Evolutionary conservation across 768 basidiomycete genomes (phyloP).

Genomic region (Harrya chromipes): DNA sequence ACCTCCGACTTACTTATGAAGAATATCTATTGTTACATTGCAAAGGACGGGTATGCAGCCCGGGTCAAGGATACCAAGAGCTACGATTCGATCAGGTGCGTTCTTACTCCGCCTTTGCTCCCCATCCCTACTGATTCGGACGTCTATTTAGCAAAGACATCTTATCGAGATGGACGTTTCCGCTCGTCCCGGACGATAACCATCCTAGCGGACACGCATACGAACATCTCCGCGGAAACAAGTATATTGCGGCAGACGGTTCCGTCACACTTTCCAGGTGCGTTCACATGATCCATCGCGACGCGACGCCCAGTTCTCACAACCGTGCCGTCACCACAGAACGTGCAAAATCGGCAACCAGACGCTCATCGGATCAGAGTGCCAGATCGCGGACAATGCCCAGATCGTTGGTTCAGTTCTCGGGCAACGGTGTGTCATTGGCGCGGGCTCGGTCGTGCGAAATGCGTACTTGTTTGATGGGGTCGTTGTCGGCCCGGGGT

Average conservation of each 20-base stretch:
- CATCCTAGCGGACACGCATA: constrained; percentile 80
- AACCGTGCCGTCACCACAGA: constrained; percentile 34
- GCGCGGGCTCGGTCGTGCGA: constrained; percentile 61
- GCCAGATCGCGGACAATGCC: constrained; percentile 63
- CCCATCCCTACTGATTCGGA: neutral
- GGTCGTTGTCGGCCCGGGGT: constrained; percentile 65
- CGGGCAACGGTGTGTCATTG: constrained; percentile 72
- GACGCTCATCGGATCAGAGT: constrained; percentile 80
- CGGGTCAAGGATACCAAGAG: constrained; percentile 91
- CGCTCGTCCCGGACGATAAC: constrained; percentile 92
- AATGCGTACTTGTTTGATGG: constrained; percentile 85
- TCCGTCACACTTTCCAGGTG: constrained; percentile 84
- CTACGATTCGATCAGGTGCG: constrained; percentile 84
- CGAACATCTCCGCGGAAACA: constrained; percentile 84
- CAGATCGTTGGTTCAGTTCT: constrained; percentile 72
- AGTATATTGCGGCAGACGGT: constrained; percentile 80
- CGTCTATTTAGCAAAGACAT: constrained; percentile 74
- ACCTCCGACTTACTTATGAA: constrained; percentile 95
- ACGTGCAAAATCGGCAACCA: constrained; percentile 81
- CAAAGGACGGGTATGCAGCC: constrained; percentile 87
- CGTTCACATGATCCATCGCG: constrained; percentile 13
- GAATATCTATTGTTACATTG: constrained; percentile 88
- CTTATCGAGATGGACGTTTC: constrained; percentile 91
- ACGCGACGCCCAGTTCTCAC: neutral
- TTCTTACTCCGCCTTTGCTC: neutral